Evolutionary conservation across 148 eudicot species (phyloP).

Genomic region (Rhododendron kiyosumense): DNA sequence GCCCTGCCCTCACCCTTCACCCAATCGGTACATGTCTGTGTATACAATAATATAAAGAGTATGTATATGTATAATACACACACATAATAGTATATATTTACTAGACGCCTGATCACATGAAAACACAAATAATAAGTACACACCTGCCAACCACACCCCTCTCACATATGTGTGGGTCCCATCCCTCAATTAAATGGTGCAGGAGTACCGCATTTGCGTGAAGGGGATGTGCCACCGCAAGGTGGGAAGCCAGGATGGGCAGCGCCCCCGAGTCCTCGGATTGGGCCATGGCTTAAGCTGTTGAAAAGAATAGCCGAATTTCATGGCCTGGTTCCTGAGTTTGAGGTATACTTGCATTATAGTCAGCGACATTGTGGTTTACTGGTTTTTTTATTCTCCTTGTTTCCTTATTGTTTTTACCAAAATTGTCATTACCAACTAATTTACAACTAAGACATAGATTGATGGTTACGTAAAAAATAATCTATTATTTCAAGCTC

Average conservation of each 20-base stretch:
- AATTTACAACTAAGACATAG: neutral
- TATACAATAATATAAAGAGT: no score
- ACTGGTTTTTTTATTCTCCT: neutral
- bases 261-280: conserved; percentile 76
- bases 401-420: neutral
- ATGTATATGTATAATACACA: no score
- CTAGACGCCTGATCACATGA: neutral
- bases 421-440: no score
- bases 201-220: conserved; percentile 90
- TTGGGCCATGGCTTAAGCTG: conserved; percentile 68
- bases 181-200: neutral
- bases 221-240: conserved; percentile 77
- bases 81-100: no score
- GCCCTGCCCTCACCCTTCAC: conserved; percentile 65
- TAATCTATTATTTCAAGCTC: neutral
- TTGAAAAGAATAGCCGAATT: conserved; percentile 65
- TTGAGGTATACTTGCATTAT: conserved; percentile 47
- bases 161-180: no score
- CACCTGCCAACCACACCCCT: neutral
- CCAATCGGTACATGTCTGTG: conserved; percentile 44
- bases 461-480: neutral
- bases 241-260: conserved; percentile 96
- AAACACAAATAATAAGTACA: neutral
- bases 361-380: neutral
- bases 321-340: conserved; percentile 65